Percentiles rank a stretch among this genome's conserved stretches.
phyloP scores from a whole-genome alignment of 768 basidiomycete species.

The Russula sp. region DNA sequence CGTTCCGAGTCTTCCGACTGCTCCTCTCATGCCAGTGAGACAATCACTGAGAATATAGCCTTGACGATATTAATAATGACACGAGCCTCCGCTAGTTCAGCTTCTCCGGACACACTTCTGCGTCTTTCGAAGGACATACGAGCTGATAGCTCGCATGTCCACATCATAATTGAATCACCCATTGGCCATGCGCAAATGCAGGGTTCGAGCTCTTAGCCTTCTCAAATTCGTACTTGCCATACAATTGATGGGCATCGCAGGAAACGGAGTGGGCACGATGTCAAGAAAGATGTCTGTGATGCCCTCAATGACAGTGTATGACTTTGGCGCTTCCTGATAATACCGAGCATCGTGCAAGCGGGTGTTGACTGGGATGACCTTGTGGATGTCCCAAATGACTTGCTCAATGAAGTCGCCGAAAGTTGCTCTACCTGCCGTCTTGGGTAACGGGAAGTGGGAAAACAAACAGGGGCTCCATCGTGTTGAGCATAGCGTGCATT shows the following conservation, averaged over 20 bases:
- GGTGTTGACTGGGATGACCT: constrained; percentile 88
- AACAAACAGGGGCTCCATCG: constrained; percentile 50
- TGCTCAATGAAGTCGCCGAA: constrained; percentile 71
- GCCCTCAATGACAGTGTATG: constrained; percentile 85
- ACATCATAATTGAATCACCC: constrained; percentile 40
- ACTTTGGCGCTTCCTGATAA: constrained; percentile 85
- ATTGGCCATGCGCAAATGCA: constrained; percentile 53
- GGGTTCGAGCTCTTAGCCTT: constrained; percentile 94
- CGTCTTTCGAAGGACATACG: constrained; percentile 62
- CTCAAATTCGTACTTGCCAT: constrained; percentile 99
- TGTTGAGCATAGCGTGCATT: constrained; percentile 35
- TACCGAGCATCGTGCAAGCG: constrained; percentile 73
- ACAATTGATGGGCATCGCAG: constrained; percentile 94
- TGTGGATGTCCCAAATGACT: constrained; percentile 97
- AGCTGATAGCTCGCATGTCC: constrained; percentile 46
- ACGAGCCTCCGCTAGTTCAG: constrained; percentile 52
- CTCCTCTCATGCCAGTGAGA: too few relatives aligned
- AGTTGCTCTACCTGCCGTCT: constrained; percentile 44
- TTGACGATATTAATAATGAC: constrained; percentile 59
- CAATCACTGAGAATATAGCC: constrained; percentile 30
- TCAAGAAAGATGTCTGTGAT: constrained; percentile 92
- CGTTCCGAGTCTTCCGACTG: too few relatives aligned
- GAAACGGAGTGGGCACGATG: constrained; percentile 85
- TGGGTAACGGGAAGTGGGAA: constrained; percentile 72
- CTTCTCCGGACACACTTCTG: constrained; percentile 54